These are phyloP conservation scores for Inosperma sp. DNA, from an alignment of 768 basidiomycete genomes.

Conservation along the genomic window DNA sequence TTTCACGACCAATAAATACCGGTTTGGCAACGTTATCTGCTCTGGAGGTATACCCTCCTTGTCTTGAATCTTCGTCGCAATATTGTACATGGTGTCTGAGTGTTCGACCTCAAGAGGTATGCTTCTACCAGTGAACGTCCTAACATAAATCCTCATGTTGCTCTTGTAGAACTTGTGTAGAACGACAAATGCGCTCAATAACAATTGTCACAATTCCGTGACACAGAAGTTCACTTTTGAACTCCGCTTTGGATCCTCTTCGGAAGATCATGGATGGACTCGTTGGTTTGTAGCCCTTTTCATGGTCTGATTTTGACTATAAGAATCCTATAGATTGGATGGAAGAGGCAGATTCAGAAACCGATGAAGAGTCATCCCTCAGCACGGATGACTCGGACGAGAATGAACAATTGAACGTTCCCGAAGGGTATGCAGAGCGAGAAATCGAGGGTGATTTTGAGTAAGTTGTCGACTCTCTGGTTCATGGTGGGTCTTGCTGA, in stretches of 20 bases:
- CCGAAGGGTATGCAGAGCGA: constrained; percentile 34
- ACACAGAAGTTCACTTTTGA: too few species aligned
- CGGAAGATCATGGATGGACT: too few species aligned
- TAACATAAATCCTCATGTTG: background rate
- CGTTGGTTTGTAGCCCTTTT: too few species aligned
- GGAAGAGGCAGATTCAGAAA: too few species aligned
- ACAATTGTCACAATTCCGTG: too few species aligned
- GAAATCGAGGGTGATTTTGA: constrained; percentile 60
- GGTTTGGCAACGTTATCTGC: background rate
- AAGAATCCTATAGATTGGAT: too few species aligned
- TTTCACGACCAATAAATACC: background rate
- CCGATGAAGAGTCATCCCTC: too few species aligned
- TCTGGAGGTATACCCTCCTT: background rate
- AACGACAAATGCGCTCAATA: too few species aligned
- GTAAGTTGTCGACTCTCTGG: constrained; percentile 26
- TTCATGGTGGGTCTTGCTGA: background rate
- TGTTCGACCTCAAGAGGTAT: background rate
- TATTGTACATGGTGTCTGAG: background rate
- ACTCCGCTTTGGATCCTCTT: too few species aligned
- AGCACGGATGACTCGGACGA: too few species aligned
- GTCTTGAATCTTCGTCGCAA: background rate
- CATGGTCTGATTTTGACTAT: too few species aligned
- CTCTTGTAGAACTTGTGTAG: too few species aligned
- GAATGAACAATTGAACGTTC: constrained; percentile 16
- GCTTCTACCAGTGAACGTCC: background rate